phyloP scores from a whole-genome alignment of 495 filamentous ascomycete genomes.

The Daldinia childiae region DNA sequence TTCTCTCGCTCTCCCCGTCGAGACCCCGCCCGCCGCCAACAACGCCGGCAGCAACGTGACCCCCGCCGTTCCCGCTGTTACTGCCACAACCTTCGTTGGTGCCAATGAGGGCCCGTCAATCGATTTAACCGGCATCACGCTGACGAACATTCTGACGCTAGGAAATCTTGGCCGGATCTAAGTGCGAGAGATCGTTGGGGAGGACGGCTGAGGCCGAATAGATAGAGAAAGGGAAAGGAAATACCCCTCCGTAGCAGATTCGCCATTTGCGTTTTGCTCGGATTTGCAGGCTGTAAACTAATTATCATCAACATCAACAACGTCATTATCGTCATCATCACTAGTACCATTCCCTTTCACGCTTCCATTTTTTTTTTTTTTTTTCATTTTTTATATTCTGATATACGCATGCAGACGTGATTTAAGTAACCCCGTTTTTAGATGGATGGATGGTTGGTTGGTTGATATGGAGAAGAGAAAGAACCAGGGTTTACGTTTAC shows the following conservation, averaged over 20 bases:
- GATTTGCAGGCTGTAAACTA: slow-evolving; percentile 14
- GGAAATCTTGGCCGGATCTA: slow-evolving; percentile 24
- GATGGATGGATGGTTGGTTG: background rate
- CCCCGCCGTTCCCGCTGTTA: slow-evolving; percentile 25
- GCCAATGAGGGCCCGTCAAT: slow-evolving; percentile 39
- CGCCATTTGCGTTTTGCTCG: background rate
- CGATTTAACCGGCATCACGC: slow-evolving; percentile 45
- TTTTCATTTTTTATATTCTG: background rate
- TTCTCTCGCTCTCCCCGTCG: slow-evolving; percentile 29
- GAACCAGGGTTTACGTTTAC: slow-evolving; percentile 15
- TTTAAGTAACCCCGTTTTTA: slow-evolving; percentile 18
- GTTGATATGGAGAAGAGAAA: background rate
- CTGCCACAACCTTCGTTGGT: slow-evolving; percentile 31
- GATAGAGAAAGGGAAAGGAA: slow-evolving; percentile 1
- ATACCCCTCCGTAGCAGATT: slow-evolving; percentile 5
- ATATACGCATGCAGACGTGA: slow-evolving; percentile 15
- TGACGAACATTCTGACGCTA: slow-evolving; percentile 46
- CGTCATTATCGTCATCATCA: background rate
- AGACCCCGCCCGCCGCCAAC: slow-evolving; percentile 24
- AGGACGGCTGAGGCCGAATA: no score
- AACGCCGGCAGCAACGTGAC: slow-evolving; percentile 24
- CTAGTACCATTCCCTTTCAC: background rate
- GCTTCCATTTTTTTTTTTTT: background rate
- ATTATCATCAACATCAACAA: background rate
- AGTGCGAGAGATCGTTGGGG: background rate